Evolutionary conservation across 1,284 basidiomycete species (phyloP).

Genomic region (Laetiporus sulphureus): DNA sequence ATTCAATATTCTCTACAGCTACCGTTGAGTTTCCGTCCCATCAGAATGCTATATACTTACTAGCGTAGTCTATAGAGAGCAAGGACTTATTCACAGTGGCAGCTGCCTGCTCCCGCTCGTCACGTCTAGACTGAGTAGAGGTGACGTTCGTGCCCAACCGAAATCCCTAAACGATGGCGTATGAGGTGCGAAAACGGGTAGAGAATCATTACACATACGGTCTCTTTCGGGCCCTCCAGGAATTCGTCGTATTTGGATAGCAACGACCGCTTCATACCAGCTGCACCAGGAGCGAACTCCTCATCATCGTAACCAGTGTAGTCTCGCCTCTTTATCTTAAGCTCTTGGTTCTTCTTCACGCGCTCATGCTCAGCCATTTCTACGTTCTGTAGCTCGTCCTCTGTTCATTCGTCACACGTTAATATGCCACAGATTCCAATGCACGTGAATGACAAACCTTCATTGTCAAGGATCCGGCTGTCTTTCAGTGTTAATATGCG

Average conservation of each 20-base stretch:
- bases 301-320: slow-evolving; percentile 98
- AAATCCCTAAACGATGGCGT: slow-evolving; percentile 53
- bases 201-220: slow-evolving; percentile 35
- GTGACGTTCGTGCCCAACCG: slow-evolving; percentile 59
- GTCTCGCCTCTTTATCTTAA: slow-evolving; percentile 84
- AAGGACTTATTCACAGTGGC: slow-evolving; percentile 73
- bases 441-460: slow-evolving; percentile 44
- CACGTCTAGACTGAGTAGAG: slow-evolving; percentile 31
- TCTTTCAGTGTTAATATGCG: slow-evolving; percentile 96
- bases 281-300: slow-evolving; percentile 72
- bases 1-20: slow-evolving; percentile 77
- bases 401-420: too few relatives aligned
- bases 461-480: slow-evolving; percentile 86
- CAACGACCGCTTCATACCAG: slow-evolving; percentile 77
- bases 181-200: slow-evolving; percentile 2
- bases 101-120: slow-evolving; percentile 51
- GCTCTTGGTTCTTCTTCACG: slow-evolving; percentile 70
- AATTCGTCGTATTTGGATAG: slow-evolving; percentile 95
- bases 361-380: slow-evolving; percentile 86
- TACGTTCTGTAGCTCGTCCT: slow-evolving; percentile 96
- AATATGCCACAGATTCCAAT: too few relatives aligned
- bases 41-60: slow-evolving; percentile 39
- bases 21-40: slow-evolving; percentile 5
- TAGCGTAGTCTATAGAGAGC: slow-evolving; percentile 86
- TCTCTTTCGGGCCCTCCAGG: slow-evolving; percentile 60